Evolutionary conservation across 2,329 filamentous ascomycete genomes (phyloP).

Genomic region (Eutypa lata): DNA sequence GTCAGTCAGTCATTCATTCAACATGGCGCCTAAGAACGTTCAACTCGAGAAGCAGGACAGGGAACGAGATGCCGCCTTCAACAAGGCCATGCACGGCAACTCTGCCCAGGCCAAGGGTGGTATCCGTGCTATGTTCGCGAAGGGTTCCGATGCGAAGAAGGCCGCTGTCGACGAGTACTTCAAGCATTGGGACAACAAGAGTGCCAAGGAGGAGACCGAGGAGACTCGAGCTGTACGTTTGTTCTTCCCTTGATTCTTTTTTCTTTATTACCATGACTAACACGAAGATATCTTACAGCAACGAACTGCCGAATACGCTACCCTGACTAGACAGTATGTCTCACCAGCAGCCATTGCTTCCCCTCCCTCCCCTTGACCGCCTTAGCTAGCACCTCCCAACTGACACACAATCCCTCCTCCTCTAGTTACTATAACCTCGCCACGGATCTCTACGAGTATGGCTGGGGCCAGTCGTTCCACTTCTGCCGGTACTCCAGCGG

Average conservation of each 20-base stretch:
- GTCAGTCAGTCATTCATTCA: conserved; percentile 23
- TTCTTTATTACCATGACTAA: conserved; percentile 1
- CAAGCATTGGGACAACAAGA: conserved; percentile 93
- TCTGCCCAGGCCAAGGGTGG: conserved; percentile 69
- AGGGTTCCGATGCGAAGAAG: conserved; percentile 72
- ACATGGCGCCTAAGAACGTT: conserved; percentile 40
- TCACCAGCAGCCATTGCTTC: too few relatives aligned
- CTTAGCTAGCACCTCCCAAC: background rate
- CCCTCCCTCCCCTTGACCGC: background rate
- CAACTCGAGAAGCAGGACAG: conserved; percentile 79
- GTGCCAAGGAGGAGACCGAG: conserved; percentile 73
- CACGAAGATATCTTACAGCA: conserved; percentile 48
- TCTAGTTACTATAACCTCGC: conserved; percentile 89
- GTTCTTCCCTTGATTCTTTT: background rate
- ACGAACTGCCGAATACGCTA: conserved; percentile 84
- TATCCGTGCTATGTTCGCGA: conserved; percentile 79
- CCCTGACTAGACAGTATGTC: conserved; percentile 84
- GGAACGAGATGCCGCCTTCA: conserved; percentile 83
- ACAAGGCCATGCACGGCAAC: conserved; percentile 77
- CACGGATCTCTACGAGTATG: conserved; percentile 96
- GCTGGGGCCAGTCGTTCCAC: conserved; percentile 95
- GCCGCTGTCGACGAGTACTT: conserved; percentile 88
- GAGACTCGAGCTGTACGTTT: conserved; percentile 70
- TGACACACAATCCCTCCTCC: too few relatives aligned
- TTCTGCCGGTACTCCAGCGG: conserved; percentile 90